phyloP scores from a whole-genome alignment of 768 basidiomycete genomes.

The Pisolithus tinctorius region DNA sequence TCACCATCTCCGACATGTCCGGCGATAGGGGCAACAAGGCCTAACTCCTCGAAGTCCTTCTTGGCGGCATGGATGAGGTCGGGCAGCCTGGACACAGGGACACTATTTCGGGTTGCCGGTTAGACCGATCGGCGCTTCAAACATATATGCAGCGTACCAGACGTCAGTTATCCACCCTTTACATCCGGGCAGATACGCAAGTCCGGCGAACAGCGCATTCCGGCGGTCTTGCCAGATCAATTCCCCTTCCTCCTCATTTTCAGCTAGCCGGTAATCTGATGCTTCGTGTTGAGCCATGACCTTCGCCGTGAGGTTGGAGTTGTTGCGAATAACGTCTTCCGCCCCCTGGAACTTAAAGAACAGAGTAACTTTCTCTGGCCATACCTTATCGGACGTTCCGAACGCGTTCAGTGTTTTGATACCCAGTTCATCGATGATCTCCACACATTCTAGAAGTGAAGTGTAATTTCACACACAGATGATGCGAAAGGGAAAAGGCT shows the following conservation, averaged over 20 bases:
- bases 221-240: constrained; percentile 32
- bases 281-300: constrained; percentile 34
- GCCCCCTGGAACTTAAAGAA: constrained; percentile 42
- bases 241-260: constrained; percentile 30
- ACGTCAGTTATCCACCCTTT: constrained; percentile 38
- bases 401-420: constrained; percentile 21
- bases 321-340: constrained; percentile 25
- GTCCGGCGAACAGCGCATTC: constrained; percentile 18
- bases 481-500: background rate
- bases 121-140: background rate
- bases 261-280: constrained; percentile 31
- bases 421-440: constrained; percentile 35
- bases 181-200: constrained; percentile 27
- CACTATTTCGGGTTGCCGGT: constrained; percentile 9
- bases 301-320: constrained; percentile 25
- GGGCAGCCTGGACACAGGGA: constrained; percentile 29
- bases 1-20: constrained; percentile 39
- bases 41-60: constrained; percentile 36
- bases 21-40: constrained; percentile 37
- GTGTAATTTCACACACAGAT: background rate
- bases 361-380: constrained; percentile 29
- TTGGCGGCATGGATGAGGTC: constrained; percentile 35
- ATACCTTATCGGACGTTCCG: constrained; percentile 21
- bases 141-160: constrained; percentile 10
- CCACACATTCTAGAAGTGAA: constrained; percentile 32